phyloP scores from a whole-genome alignment of 345 rosid species.

The Eutrema yunnanense region DNA sequence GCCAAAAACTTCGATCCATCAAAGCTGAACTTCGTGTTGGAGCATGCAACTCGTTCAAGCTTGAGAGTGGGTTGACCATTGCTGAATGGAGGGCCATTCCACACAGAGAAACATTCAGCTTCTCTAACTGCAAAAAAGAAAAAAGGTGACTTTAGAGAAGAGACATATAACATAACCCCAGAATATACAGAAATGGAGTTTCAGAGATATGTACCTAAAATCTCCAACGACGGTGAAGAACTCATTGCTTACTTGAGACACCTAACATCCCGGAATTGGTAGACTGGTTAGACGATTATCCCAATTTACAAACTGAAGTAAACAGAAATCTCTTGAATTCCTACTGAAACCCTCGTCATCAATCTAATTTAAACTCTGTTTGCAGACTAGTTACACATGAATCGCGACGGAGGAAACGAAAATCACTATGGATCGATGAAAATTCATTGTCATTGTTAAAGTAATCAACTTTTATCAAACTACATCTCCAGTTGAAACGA shows the following conservation, averaged over 20 bases:
- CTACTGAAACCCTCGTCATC: background rate
- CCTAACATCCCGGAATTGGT: background rate
- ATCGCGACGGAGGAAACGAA: background rate
- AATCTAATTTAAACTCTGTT: background rate
- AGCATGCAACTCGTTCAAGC: constrained; percentile 60
- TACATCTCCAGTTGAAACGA: background rate
- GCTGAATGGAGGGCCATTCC: constrained; percentile 85
- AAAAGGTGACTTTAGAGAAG: background rate
- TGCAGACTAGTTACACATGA: background rate
- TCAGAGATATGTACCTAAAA: constrained; percentile 48
- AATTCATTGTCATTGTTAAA: background rate
- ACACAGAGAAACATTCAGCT: constrained; percentile 63
- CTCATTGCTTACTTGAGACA: constrained; percentile 28
- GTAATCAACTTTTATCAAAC: background rate
- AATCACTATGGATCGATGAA: background rate
- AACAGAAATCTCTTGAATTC: background rate
- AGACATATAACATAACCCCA: background rate
- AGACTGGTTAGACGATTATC: background rate
- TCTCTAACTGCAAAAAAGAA: constrained; percentile 50
- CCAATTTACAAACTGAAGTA: constrained; percentile 4
- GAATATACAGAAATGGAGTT: background rate
- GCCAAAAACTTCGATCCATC: constrained; percentile 78
- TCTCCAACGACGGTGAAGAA: constrained; percentile 54
- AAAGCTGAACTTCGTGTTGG: constrained; percentile 50
- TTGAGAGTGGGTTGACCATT: constrained; percentile 53